A percentile compares a stretch with the other conserved stretches of the same genome.
Conservation (phyloP, 306 rosid species). For the Crataegus laevigata region DNA sequence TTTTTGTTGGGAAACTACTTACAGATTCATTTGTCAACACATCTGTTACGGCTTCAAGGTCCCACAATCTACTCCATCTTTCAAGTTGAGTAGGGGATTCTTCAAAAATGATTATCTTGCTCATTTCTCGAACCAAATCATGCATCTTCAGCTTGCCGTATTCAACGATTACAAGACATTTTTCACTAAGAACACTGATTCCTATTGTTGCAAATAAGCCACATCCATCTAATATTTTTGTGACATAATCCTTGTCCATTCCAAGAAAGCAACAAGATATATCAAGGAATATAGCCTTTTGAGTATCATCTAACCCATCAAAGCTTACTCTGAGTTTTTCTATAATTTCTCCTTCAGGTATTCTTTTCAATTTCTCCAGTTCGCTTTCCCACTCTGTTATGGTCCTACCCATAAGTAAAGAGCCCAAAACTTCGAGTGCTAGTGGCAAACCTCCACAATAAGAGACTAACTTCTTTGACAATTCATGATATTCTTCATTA, state of each 20-base stretch:
- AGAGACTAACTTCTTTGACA: constrained; percentile 2
- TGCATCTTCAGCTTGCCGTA: constrained; percentile 14
- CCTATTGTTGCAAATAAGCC: constrained; percentile 26
- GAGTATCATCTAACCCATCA: constrained; percentile 7
- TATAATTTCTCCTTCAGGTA: constrained; percentile 20
- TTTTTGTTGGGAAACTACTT: background rate
- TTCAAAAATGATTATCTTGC: constrained; percentile 27
- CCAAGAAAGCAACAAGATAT: constrained; percentile 34
- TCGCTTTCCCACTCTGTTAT: constrained; percentile 16
- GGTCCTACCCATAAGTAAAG: constrained; percentile 14
- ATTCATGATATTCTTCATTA: background rate
- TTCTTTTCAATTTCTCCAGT: constrained; percentile 15
- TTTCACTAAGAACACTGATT: constrained; percentile 19
- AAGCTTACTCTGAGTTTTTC: constrained; percentile 19
- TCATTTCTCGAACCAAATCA: constrained; percentile 34
- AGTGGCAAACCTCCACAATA: constrained; percentile 35
- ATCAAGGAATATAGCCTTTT: constrained; percentile 30
- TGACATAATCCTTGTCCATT: constrained; percentile 13
- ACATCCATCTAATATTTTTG: constrained; percentile 26
- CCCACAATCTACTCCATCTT: background rate
- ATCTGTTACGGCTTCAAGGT: background rate
- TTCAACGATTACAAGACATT: constrained; percentile 22
- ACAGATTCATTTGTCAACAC: background rate
- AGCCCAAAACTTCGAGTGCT: constrained; percentile 34
- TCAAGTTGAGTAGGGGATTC: constrained; percentile 4